A percentile compares a stretch with the other conserved stretches of the same genome.
phyloP scores from a whole-genome alignment of 257 asterid genomes.

The Eucommia ulmoides region DNA sequence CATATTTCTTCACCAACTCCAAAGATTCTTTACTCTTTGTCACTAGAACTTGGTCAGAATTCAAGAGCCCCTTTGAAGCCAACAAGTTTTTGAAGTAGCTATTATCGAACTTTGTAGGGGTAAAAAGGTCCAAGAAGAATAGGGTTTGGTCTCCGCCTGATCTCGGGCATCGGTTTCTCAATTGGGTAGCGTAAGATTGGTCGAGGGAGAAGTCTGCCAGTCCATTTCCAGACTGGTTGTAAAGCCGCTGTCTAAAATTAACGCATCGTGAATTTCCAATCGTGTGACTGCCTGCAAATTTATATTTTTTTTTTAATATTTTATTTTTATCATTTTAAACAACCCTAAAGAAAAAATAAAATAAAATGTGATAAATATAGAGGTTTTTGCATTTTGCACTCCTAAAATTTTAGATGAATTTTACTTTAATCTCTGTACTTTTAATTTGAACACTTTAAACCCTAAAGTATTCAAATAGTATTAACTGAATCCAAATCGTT shows the following conservation, averaged over 20 bases:
- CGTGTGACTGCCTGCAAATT: conserved; percentile 75
- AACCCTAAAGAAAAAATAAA: too few relatives aligned
- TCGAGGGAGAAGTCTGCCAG: conserved; percentile 47
- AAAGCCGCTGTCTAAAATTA: conserved; percentile 83
- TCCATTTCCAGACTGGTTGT: conserved; percentile 64
- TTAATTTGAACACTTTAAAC: too few relatives aligned
- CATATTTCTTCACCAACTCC: conserved; percentile 59
- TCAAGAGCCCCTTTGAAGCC: conserved; percentile 60
- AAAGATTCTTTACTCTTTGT: conserved; percentile 48
- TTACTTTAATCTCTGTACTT: too few relatives aligned
- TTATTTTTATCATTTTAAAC: too few relatives aligned
- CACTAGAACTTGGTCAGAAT: conserved; percentile 61
- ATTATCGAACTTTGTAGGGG: conserved; percentile 66
- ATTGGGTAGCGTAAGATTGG: conserved; percentile 38
- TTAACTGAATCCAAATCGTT: too few relatives aligned
- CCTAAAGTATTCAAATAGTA: too few relatives aligned
- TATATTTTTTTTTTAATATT: too few relatives aligned
- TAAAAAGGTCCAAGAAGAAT: conserved; percentile 43
- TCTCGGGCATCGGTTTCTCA: conserved; percentile 51
- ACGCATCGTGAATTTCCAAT: conserved; percentile 71
- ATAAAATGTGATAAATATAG: too few relatives aligned
- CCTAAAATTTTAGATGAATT: too few relatives aligned
- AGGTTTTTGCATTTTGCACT: too few relatives aligned
- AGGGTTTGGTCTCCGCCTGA: conserved; percentile 87
- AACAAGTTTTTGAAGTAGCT: conserved; percentile 60